A percentile compares a stretch with the other conserved stretches of the same genome.
Conservation (phyloP, 2,329 filamentous ascomycete genomes). For the Thielaviopsis ethacetica region DNA sequence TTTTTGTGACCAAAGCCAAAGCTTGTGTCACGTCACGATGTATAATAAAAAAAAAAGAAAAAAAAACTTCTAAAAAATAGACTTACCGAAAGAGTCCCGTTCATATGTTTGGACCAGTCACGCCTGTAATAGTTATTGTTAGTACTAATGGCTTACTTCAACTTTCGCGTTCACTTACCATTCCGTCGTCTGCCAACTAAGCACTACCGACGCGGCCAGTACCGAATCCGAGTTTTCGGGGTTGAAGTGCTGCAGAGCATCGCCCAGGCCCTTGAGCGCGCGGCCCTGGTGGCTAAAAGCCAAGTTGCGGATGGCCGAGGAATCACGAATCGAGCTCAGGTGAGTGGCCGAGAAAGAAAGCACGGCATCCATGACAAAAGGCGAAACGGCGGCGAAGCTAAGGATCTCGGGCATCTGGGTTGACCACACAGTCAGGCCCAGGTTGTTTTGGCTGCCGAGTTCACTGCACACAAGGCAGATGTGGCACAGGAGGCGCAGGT, state of each 20-base stretch:
- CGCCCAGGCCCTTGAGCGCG: constrained; percentile 74
- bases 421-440: constrained; percentile 82
- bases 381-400: constrained; percentile 61
- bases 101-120: constrained; percentile 84
- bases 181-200: constrained; percentile 93
- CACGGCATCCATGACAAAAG: constrained; percentile 87
- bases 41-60: not conserved
- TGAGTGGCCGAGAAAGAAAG: constrained; percentile 91
- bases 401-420: constrained; percentile 70
- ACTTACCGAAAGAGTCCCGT: constrained; percentile 74
- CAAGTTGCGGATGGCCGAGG: constrained; percentile 70
- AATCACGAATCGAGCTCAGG: constrained; percentile 76
- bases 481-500: constrained; percentile 80
- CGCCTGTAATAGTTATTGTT: constrained; percentile 41
- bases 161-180: constrained; percentile 45
- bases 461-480: constrained; percentile 75
- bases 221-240: constrained; percentile 79
- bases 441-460: constrained; percentile 58
- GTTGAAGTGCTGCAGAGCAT: constrained; percentile 73
- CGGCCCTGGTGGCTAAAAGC: constrained; percentile 77
- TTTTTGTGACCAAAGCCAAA: too few species aligned
- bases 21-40: too few species aligned
- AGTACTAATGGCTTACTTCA: constrained; percentile 13
- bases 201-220: constrained; percentile 73
- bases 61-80: not conserved